phyloP scores from a whole-genome alignment of 768 basidiomycete species.

The Lentinus brumalis region DNA sequence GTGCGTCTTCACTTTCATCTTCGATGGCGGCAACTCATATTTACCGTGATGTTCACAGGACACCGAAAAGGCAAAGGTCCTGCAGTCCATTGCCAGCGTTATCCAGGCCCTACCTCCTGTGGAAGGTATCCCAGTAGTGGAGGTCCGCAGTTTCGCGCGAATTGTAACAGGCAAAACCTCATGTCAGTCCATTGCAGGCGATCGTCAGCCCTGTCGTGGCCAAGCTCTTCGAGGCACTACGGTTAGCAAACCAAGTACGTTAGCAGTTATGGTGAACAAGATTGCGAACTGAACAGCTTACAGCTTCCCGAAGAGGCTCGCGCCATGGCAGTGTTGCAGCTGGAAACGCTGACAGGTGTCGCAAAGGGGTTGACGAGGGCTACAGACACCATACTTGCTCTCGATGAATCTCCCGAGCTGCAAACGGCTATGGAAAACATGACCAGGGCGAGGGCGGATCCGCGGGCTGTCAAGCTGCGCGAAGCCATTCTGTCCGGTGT shows the following conservation, averaged over 20 bases:
- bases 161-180: neutral
- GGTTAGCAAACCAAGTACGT: constrained; percentile 53
- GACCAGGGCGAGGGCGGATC: constrained; percentile 63
- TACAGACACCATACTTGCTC: constrained; percentile 63
- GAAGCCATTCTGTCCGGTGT: constrained; percentile 66
- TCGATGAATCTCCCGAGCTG: constrained; percentile 57
- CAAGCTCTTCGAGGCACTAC: constrained; percentile 64
- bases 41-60: constrained; percentile 46
- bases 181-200: constrained; percentile 42
- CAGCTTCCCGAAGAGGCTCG: constrained; percentile 79
- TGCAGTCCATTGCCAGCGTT: constrained; percentile 91
- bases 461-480: constrained; percentile 61
- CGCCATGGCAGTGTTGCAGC: constrained; percentile 62
- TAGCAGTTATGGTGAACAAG: too few relatives aligned
- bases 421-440: constrained; percentile 55
- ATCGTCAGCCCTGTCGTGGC: constrained; percentile 77
- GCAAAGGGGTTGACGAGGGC: constrained; percentile 85
- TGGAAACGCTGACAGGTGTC: constrained; percentile 82
- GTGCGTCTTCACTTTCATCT: constrained; percentile 44
- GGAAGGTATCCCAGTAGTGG: constrained; percentile 77
- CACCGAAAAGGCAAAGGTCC: constrained; percentile 85
- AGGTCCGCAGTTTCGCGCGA: constrained; percentile 41
- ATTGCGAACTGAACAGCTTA: neutral
- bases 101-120: constrained; percentile 84
- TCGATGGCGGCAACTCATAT: too few relatives aligned